These are phyloP conservation scores for Pseudocercospora fuligena DNA, from an alignment of 2,329 filamentous ascomycete genomes.

Conservation along the genomic window DNA sequence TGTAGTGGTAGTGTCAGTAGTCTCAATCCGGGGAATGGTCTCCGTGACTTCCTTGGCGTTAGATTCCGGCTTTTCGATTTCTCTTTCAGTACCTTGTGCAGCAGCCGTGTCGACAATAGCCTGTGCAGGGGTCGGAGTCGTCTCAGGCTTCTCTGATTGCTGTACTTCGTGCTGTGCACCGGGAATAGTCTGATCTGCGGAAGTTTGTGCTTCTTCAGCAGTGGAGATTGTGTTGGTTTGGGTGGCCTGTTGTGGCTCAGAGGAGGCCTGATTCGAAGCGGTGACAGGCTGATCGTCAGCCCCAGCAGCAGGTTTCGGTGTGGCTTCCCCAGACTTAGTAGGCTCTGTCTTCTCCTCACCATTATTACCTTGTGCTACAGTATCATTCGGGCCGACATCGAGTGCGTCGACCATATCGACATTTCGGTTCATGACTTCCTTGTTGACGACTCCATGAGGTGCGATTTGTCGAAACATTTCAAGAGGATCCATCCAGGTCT, in stretches of 20 bases:
- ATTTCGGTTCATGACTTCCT: constrained; percentile 45
- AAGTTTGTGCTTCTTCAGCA: neutral
- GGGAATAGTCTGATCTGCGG: neutral
- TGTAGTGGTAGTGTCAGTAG: constrained; percentile 5
- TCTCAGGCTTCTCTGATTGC: neutral
- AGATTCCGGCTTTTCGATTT: constrained; percentile 28
- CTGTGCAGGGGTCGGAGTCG: constrained; percentile 8
- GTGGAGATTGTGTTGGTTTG: neutral
- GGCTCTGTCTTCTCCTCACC: neutral
- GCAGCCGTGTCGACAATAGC: constrained; percentile 32
- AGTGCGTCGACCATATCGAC: constrained; percentile 37
- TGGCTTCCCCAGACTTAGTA: constrained; percentile 31
- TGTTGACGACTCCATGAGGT: constrained; percentile 54
- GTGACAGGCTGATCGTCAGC: constrained; percentile 2
- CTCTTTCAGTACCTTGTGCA: constrained; percentile 22
- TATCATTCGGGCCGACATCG: constrained; percentile 27
- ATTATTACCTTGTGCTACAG: neutral
- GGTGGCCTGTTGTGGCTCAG: neutral
- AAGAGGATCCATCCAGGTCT: constrained; percentile 69
- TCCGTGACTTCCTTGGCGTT: constrained; percentile 30
- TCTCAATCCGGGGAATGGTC: constrained; percentile 11
- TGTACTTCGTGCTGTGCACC: neutral
- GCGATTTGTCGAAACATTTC: constrained; percentile 71
- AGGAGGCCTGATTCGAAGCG: neutral
- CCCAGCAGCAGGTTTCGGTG: constrained; percentile 16